Evolutionary conservation across 495 filamentous ascomycete species (phyloP), one percentile per base, ranked within the genome.

Genomic region (Podospora australis): DNA sequence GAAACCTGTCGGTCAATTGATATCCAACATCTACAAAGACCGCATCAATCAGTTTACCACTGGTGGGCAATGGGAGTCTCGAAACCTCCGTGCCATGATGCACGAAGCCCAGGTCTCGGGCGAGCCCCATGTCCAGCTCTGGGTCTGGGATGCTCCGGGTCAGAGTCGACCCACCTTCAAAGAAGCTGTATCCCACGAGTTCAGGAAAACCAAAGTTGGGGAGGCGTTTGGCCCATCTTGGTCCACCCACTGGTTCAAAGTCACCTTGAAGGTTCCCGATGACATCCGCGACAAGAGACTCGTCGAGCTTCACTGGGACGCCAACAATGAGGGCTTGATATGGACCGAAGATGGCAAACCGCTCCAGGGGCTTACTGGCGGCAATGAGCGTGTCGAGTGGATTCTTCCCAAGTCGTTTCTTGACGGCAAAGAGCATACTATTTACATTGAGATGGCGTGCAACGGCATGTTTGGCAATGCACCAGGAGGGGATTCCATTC

Each of bases 381-480:
- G 84, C 28, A 88, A 87, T 32, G 91, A 98, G 57, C 73, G 92
- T 38, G 77, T 79, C 16, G 88, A 96, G 66, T 98, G 90, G 88
- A 78, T 95, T 28, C 73, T 98, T 36, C 90, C 91, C 2, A 70
- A 87, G 16, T 74, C 73, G 23, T 96, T 79, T 59, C 77, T 81
- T 41, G 88, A 97, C 59, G 91, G 89, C 6, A 81, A 90, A 63
- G 78, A 85, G 52, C 92, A 98, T 62, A 78, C 72, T 7, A 85
- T 97, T 52, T 98, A 95, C 64, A 81, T 98, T 51, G 92, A 98
- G 70, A 95, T 98, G 87, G 92, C 92, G 11, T 97, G 92, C 66
- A 98, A 98, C 67, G 81, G 82, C 56, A 98, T 98, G 91, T 96
- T 97, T 68, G 92, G 92, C 43, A 96, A 95, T 67, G 84, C 88